Percentiles rank a stretch among this genome's conserved stretches.
These are phyloP conservation scores for Hordeum marinum DNA, from an alignment of 176 grass and related monocot genomes.

Conservation along the genomic window DNA sequence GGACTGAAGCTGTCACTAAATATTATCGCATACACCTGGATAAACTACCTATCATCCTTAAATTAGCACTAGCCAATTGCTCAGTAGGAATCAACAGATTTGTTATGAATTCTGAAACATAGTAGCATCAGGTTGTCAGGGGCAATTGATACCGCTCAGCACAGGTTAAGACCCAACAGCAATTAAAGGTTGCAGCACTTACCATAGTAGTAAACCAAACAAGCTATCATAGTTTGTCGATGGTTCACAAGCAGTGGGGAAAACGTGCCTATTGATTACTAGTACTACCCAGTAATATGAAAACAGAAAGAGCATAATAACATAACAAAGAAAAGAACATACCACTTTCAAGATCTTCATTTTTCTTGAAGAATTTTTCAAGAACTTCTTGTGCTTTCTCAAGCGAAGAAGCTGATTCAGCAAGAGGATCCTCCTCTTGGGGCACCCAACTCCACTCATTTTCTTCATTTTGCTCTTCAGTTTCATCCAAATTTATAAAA, in stretches of 20 bases:
- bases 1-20: neutral
- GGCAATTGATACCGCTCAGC: neutral
- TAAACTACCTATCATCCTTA: neutral
- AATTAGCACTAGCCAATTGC: neutral
- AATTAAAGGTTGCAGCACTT: neutral
- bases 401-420: constrained; percentile 65
- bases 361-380: constrained; percentile 33
- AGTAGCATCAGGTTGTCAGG: neutral
- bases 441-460: constrained; percentile 45
- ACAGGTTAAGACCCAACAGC: neutral
- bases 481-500: constrained; percentile 1
- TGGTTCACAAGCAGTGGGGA: neutral
- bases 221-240: neutral
- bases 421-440: constrained; percentile 44
- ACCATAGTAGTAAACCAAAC: neutral
- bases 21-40: neutral
- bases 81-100: neutral
- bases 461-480: constrained; percentile 42
- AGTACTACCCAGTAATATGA: neutral
- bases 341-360: constrained; percentile 54
- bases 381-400: constrained; percentile 58
- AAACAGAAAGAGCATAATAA: neutral
- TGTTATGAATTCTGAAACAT: neutral
- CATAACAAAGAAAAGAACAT: constrained; percentile 2
- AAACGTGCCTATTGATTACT: neutral